Percentiles rank a stretch among this genome's conserved stretches.
Evolutionary conservation across 768 basidiomycete species (phyloP).

Genomic region (Tremella fuciformis): DNA sequence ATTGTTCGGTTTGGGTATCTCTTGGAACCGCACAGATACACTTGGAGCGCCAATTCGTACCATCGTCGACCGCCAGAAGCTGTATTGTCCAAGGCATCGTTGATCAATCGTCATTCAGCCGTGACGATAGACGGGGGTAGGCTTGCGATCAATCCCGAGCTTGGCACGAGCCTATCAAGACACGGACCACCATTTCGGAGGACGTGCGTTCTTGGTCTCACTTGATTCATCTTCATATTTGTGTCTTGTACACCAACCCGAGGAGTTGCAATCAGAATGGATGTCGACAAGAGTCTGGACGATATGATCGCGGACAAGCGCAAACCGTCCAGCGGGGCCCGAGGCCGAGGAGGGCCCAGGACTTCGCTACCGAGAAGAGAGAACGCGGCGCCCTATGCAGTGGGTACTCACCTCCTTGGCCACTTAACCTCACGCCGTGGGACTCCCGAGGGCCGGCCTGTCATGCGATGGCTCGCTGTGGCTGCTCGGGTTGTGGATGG

Average conservation of each 20-base stretch:
- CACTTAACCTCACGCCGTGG: conserved; percentile 18
- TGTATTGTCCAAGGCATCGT: too few species aligned
- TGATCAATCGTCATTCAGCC: too few species aligned
- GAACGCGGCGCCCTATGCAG: neutral
- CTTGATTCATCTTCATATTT: neutral
- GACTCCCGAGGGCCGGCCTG: conserved; percentile 3
- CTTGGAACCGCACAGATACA: too few species aligned
- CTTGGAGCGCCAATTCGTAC: too few species aligned
- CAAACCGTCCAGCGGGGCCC: conserved; percentile 9
- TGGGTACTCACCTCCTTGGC: neutral
- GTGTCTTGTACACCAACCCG: neutral
- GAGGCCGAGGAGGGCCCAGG: conserved; percentile 2
- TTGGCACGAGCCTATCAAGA: too few species aligned
- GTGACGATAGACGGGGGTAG: too few species aligned
- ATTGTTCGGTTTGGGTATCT: too few species aligned
- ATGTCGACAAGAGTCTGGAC: conserved; percentile 45
- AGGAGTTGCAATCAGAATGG: conserved; percentile 27
- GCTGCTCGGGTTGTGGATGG: neutral
- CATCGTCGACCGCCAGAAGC: too few species aligned
- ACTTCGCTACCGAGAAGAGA: conserved; percentile 2
- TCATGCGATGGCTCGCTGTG: neutral
- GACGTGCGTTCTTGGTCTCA: neutral
- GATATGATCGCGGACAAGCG: conserved; percentile 41
- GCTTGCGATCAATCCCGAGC: too few species aligned
- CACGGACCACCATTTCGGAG: too few species aligned